phyloP scores from a whole-genome alignment of 306 rosid species.

The Cajanus cajan region DNA sequence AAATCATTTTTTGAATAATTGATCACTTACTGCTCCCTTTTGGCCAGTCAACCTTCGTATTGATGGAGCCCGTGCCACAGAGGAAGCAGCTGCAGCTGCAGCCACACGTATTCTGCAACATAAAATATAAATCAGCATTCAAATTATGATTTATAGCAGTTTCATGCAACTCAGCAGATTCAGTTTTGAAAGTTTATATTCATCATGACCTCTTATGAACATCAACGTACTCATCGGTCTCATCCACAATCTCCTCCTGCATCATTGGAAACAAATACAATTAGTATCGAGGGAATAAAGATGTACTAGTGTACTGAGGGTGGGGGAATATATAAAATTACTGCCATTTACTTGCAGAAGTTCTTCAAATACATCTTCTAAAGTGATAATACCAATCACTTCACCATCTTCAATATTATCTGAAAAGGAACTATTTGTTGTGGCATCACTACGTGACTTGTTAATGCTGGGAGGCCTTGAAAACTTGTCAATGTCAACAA shows the following conservation, averaged over 20 bases:
- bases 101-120: conserved; percentile 90
- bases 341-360: conserved; percentile 72
- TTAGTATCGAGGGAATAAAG: not conserved
- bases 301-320: not conserved
- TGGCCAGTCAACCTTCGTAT: conserved; percentile 58
- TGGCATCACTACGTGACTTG: conserved; percentile 39
- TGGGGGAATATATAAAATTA: conserved; percentile 2
- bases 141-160: conserved; percentile 16
- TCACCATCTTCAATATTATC: conserved; percentile 89
- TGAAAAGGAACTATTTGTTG: conserved; percentile 39
- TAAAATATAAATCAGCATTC: not conserved
- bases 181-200: conserved; percentile 6
- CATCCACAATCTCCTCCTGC: conserved; percentile 99
- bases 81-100: conserved; percentile 97
- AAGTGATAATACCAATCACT: conserved; percentile 92
- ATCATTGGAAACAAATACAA: conserved; percentile 24
- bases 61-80: conserved; percentile 87
- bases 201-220: conserved; percentile 81
- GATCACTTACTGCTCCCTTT: conserved; percentile 60
- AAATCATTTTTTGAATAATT: not conserved
- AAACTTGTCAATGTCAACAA: conserved; percentile 67
- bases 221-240: conserved; percentile 95
- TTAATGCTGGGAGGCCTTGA: conserved; percentile 41
- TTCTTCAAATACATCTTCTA: conserved; percentile 98
- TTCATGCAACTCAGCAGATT: not conserved